Base-by-base conservation (phyloP, 1,284 basidiomycete species). In the Melampsora americana region DNA sequence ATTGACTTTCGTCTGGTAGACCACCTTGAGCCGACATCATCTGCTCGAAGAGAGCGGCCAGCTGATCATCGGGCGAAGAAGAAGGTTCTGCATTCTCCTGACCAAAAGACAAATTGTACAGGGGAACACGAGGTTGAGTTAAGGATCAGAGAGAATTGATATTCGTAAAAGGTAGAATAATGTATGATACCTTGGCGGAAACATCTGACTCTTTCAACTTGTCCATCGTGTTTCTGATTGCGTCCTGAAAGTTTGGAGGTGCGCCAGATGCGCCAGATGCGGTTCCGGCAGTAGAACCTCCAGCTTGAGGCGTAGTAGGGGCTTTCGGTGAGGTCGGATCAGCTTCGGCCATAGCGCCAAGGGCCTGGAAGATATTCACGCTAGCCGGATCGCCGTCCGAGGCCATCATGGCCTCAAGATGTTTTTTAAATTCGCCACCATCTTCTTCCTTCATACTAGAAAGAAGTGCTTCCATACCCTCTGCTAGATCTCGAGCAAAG, bases 1-100 rank as follows among this genome's bases (percentile, higher is more conserved):
- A 83, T 70, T 90, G 88, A 46, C 87, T 87, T 26, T 89, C 89
- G n/a, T 86, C 85, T n/a, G 80, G 82, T 26, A 81, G 80, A 0
- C 79, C 83, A 5, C 80, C 81, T 23, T 79, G 79, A 28, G 81
- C 81, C 20, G 79, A 79, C 61, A 77, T 64, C 74, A 77, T 77
- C 30, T 77, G 67, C 50, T 69, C 74, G 26, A 77, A 77, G 39
- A 77, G 56, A 18, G 66, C 74, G 12, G 74, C 67, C 26, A 77
- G 35, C 32, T 69, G 53, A n/a, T 69, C 74, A 62, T 77, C 56
- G 14, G 26, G 39, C 20, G 73, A 68, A 30, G 60, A 39, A n/a
- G 23, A 30, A 32, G 44, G 62, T 1, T 65, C 61, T 12, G 5
- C 30, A 39, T n/a, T 64, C n/a, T 59, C 28, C 53, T 59, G 20